A percentile compares a stretch with the other conserved stretches of the same genome.
Evolutionary conservation across 768 basidiomycete genomes (phyloP).

Genomic region (Boletus edulis): DNA sequence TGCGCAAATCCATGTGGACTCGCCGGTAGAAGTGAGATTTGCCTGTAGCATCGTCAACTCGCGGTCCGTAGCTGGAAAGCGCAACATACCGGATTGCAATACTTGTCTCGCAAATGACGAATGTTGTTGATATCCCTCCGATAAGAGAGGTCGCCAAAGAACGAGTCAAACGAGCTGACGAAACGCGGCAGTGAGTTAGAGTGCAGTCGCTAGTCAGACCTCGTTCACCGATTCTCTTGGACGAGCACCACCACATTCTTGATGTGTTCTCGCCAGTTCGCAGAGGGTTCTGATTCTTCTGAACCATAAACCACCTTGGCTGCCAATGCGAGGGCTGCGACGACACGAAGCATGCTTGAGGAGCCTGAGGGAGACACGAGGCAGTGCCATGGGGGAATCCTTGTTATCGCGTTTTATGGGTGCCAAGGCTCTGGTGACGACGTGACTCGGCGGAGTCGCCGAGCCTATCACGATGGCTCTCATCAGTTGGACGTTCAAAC

Average conservation of each 20-base stretch:
- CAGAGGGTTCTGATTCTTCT: neutral
- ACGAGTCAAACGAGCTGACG: slow-evolving; percentile 23
- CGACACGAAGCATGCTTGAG: slow-evolving; percentile 11
- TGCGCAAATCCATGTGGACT: slow-evolving; percentile 18
- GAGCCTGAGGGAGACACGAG: neutral
- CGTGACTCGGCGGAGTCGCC: neutral
- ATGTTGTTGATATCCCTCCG: slow-evolving; percentile 23
- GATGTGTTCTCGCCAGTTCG: slow-evolving; percentile 22
- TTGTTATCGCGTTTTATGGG: slow-evolving; percentile 9
- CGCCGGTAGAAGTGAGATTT: slow-evolving; percentile 11
- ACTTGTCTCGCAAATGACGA: slow-evolving; percentile 16
- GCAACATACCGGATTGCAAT: slow-evolving; percentile 22
- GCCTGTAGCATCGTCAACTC: slow-evolving; percentile 1
- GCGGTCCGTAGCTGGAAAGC: neutral
- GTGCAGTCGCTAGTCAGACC: neutral
- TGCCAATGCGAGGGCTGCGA: slow-evolving; percentile 5
- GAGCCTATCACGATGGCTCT: neutral
- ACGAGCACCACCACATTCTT: slow-evolving; percentile 28
- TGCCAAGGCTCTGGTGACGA: neutral
- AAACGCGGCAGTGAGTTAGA: neutral
- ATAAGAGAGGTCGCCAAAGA: slow-evolving; percentile 28
- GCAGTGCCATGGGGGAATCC: neutral
- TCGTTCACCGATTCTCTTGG: slow-evolving; percentile 24
- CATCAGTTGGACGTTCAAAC: neutral
- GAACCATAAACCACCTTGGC: neutral